Evolutionary conservation across 257 asterid species (phyloP), one percentile per base, ranked within the genome.

Genomic region (Solanum gandarillasii): DNA sequence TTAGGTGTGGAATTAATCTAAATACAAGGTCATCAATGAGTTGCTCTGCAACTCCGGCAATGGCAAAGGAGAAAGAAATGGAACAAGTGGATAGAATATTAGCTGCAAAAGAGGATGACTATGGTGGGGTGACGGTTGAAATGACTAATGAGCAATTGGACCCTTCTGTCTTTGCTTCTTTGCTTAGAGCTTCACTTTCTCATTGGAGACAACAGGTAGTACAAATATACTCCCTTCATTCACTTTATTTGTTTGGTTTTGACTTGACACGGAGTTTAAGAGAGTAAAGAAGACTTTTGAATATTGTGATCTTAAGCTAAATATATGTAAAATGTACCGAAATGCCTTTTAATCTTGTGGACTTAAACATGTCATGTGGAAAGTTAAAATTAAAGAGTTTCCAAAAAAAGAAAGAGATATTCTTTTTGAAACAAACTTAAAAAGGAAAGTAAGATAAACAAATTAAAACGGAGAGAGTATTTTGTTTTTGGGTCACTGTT

Each of bases 101-200:
- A 90, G 89, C 88, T 58, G 96, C 93, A n/a, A 84, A 27, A 86
- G 89, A 94, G 87, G 98, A 97, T 86, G 93, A 92, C 20, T 91
- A 94, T 79, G 98, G 94, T 16, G 99, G 99, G 48, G 95, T 96
- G 73, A 92, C 92, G 5, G 98, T 97, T 21, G 99, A 97, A 89
- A 91, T 97, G 98, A 91, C 92, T 21, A 87, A 43, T 65, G 95
- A 92, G 90, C 95, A 94, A 90, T 78, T 97, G 86, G 98, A 94
- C 67, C 88, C 96, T 71, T 88, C 87, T 58, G 88, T 89, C 75
- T 97, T 95, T 88, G 89, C 35, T 75, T 91, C 95, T 52, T 88
- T 93, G 83, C 98, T 97, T 58, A 88, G 90, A 89, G 95, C 99
- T 52, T 97, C 99, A 35, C 91, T 97, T 88, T 89, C 95, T 62